phyloP scores from a whole-genome alignment of 192 early-diverging fungal genomes.

The Podila verticillata region DNA sequence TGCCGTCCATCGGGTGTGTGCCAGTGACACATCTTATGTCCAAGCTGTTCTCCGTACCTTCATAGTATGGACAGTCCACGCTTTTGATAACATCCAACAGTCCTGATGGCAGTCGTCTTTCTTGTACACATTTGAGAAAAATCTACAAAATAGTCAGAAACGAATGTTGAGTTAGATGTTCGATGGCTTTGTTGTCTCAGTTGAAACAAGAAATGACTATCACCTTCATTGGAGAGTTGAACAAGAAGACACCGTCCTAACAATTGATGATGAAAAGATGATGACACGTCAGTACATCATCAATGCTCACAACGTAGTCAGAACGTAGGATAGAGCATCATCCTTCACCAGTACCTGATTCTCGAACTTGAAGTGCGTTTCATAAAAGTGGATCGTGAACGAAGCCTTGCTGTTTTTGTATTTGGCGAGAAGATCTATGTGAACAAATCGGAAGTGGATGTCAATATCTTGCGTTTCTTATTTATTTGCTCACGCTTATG shows the following conservation, averaged over 20 bases:
- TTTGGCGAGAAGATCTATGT: conserved; percentile 55
- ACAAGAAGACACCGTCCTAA: conserved; percentile 63
- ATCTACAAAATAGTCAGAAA: conserved; percentile 43
- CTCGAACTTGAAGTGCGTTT: conserved; percentile 81
- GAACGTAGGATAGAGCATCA: no score
- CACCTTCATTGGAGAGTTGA: conserved; percentile 66
- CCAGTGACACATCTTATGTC: no score
- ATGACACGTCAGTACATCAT: background rate
- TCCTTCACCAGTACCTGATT: conserved; percentile 51
- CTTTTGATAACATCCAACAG: conserved; percentile 74
- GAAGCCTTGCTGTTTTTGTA: conserved; percentile 66
- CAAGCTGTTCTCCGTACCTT: conserved; percentile 38
- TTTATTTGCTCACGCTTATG: background rate
- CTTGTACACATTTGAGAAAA: conserved; percentile 60
- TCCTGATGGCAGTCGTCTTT: conserved; percentile 66
- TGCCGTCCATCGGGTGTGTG: background rate
- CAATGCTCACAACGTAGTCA: background rate
- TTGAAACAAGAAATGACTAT: background rate
- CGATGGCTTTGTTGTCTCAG: background rate
- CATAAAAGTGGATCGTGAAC: conserved; percentile 70
- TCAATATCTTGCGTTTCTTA: background rate
- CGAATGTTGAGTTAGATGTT: background rate
- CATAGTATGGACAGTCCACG: conserved; percentile 63
- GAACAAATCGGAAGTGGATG: conserved; percentile 5
- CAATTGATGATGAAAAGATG: background rate